A percentile compares a stretch with the other conserved stretches of the same genome.
These are phyloP conservation scores for Citrullus colocynthis DNA, from an alignment of 306 rosid species.

Conservation along the genomic window DNA sequence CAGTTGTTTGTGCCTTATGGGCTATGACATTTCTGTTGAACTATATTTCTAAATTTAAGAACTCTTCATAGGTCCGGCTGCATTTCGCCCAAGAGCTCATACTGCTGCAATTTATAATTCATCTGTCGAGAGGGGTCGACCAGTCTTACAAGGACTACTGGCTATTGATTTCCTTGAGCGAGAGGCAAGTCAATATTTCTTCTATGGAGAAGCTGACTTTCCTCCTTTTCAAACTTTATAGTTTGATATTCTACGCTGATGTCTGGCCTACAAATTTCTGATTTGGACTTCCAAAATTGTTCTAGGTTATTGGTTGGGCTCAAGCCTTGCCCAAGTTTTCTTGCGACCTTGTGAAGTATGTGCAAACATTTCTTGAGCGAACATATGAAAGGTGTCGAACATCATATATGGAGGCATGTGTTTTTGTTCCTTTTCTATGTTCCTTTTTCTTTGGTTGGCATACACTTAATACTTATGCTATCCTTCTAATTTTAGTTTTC, in stretches of 20 bases:
- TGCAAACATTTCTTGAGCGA: conserved; percentile 90
- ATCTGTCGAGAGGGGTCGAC: conserved; percentile 88
- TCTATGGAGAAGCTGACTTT: neutral
- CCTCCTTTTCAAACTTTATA: conserved; percentile 1
- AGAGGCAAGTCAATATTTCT: conserved; percentile 49
- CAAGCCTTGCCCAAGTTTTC: conserved; percentile 99
- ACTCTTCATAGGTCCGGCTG: conserved; percentile 76
- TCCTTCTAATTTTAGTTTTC: neutral
- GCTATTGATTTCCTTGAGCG: conserved; percentile 88
- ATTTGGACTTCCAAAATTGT: conserved; percentile 9
- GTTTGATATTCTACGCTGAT: neutral
- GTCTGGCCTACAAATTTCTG: conserved; percentile 12
- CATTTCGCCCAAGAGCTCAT: conserved; percentile 97
- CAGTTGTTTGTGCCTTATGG: neutral
- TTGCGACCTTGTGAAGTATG: conserved; percentile 84
- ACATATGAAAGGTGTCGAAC: conserved; percentile 96
- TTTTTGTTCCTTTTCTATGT: conserved; percentile 5
- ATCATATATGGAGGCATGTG: conserved; percentile 87
- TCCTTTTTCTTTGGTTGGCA: neutral
- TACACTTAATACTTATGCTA: neutral
- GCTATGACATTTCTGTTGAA: neutral
- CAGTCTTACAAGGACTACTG: conserved; percentile 90
- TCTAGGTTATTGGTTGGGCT: conserved; percentile 99
- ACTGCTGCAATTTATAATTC: conserved; percentile 58
- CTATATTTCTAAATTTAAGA: neutral